These are phyloP conservation scores for Hansenula lynferdii DNA, from an alignment of 1,139 yeast species.

Conservation along the genomic window DNA sequence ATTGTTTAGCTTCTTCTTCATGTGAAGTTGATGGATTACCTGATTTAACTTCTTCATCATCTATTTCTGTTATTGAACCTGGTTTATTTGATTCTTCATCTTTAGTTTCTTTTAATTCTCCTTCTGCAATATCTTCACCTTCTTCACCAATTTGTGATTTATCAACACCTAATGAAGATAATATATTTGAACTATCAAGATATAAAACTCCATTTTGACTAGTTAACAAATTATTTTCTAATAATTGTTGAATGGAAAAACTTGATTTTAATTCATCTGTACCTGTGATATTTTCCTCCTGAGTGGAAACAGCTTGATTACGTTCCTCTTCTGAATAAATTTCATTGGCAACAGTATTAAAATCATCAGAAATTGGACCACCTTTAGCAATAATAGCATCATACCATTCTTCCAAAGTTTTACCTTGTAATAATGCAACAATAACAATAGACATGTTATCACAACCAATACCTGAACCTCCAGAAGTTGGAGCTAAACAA, in stretches of 20 bases:
- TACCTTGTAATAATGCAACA: conserved; percentile 73
- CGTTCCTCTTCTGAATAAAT: conserved; percentile 31
- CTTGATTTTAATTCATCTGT: conserved; percentile 25
- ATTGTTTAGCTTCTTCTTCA: background rate
- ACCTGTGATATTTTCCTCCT: conserved; percentile 20
- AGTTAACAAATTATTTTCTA: conserved; percentile 47
- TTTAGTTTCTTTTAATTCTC: too few relatives aligned
- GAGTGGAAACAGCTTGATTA: conserved; percentile 25
- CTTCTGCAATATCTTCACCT: conserved; percentile 20
- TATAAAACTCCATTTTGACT: conserved; percentile 54
- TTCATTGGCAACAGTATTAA: conserved; percentile 33
- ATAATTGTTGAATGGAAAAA: conserved; percentile 46
- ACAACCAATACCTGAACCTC: conserved; percentile 94
- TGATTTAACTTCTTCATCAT: conserved; percentile 20
- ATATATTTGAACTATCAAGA: conserved; percentile 35
- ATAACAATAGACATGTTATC: conserved; percentile 95
- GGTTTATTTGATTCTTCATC: conserved; percentile 29
- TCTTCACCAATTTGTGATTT: conserved; percentile 7
- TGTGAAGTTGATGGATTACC: too few relatives aligned
- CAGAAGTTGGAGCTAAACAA: conserved; percentile 91
- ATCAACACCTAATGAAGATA: conserved; percentile 46
- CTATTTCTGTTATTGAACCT: conserved; percentile 9
- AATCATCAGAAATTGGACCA: conserved; percentile 38
- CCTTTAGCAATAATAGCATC: conserved; percentile 54
- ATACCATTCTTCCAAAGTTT: conserved; percentile 85